A percentile compares a stretch with the other conserved stretches of the same genome.
These are phyloP conservation scores for Ceratobasidium sp. DNA, from an alignment of 1,284 basidiomycete genomes.

Conservation along the genomic window DNA sequence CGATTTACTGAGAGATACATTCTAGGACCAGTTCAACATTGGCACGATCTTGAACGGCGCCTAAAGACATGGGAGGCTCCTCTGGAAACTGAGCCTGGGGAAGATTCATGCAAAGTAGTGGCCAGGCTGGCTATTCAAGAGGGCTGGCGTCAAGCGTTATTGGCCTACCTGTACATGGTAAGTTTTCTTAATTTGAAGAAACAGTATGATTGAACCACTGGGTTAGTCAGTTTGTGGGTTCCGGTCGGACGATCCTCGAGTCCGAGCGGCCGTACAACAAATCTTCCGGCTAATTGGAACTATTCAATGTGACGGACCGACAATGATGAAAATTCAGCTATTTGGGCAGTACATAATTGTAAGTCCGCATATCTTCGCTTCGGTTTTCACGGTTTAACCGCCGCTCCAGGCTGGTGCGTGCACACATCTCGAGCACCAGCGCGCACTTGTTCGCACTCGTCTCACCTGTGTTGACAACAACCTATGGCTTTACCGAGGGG, in stretches of 20 bases:
- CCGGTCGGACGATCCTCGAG: slow-evolving; percentile 9
- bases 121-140: slow-evolving; percentile 18
- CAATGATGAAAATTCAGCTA: background rate
- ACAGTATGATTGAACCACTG: background rate
- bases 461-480: background rate
- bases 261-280: slow-evolving; percentile 3
- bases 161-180: slow-evolving; percentile 15
- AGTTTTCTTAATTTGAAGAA: background rate
- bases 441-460: background rate
- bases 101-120: slow-evolving; percentile 14
- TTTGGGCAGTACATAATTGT: slow-evolving; percentile 25
- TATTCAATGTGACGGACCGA: background rate
- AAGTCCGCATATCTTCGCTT: background rate
- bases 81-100: background rate
- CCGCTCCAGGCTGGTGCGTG: slow-evolving; percentile 5
- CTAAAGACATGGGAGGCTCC: background rate
- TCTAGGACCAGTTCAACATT: background rate
- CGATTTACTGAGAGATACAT: background rate
- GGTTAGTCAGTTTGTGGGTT: background rate
- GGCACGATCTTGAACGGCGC: background rate
- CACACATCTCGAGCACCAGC: background rate
- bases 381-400: background rate
- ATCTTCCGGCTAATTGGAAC: slow-evolving; percentile 7
- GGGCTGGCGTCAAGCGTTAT: slow-evolving; percentile 15
- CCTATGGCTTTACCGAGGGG: slow-evolving; percentile 1